These are phyloP conservation scores for Saccharomycopsis javanensis DNA, from an alignment of 805 yeast species.

Conservation along the genomic window DNA sequence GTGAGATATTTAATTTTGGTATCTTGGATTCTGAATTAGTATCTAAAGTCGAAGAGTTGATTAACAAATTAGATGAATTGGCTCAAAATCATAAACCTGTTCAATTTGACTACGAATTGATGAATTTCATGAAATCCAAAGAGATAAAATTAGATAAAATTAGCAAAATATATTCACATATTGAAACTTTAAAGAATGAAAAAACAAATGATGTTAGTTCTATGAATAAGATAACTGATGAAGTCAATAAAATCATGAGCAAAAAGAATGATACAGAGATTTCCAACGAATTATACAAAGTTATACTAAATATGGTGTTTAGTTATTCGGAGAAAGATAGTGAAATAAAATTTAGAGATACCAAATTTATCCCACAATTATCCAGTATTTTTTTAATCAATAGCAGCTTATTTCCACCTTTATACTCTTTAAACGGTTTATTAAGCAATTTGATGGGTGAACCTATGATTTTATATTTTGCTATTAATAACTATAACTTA, in stretches of 20 bases:
- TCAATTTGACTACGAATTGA: slow-evolving; percentile 11
- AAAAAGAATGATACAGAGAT: slow-evolving; percentile 9
- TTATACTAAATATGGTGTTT: slow-evolving; percentile 7
- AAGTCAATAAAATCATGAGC: not conserved
- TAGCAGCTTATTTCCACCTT: slow-evolving; percentile 9
- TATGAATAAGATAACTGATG: not conserved
- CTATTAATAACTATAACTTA: slow-evolving; percentile 8
- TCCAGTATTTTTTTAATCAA: slow-evolving; percentile 12
- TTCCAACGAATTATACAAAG: slow-evolving; percentile 7
- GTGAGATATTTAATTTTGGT: not conserved
- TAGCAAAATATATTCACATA: not conserved
- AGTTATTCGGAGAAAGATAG: not conserved
- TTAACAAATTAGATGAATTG: not conserved
- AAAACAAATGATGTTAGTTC: not conserved
- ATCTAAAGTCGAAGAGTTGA: slow-evolving; percentile 3
- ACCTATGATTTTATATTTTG: slow-evolving; percentile 7
- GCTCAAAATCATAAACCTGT: not conserved
- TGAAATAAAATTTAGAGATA: not conserved
- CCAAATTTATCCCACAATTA: slow-evolving; percentile 13
- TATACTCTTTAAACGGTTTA: slow-evolving; percentile 9
- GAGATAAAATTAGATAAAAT: slow-evolving; percentile 7
- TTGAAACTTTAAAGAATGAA: not conserved
- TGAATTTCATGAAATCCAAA: slow-evolving; percentile 9
- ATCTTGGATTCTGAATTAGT: slow-evolving; percentile 6
- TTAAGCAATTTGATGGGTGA: slow-evolving; percentile 9